Evolutionary conservation across 257 asterid species (phyloP).

Genomic region (Salvia hispanica): DNA sequence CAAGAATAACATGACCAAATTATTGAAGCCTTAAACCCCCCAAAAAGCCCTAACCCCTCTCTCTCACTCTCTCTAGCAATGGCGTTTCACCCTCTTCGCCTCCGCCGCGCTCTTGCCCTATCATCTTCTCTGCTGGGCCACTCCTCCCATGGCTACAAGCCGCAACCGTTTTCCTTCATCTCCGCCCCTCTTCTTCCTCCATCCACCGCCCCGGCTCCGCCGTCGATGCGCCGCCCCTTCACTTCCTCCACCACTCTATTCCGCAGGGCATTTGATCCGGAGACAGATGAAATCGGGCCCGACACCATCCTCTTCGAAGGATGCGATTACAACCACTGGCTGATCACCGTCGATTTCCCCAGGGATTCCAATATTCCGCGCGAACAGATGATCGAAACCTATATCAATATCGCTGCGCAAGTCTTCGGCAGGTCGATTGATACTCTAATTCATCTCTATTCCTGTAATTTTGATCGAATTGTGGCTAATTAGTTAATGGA

Average conservation of each 20-base stretch:
- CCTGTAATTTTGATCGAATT: neutral
- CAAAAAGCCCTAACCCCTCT: conserved; percentile 28
- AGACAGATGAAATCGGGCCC: conserved; percentile 62
- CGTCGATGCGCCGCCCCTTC: conserved; percentile 40
- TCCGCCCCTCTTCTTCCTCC: conserved; percentile 29
- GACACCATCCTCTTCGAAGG: conserved; percentile 95
- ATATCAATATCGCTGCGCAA: conserved; percentile 73
- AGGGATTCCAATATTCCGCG: conserved; percentile 48
- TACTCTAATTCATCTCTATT: neutral
- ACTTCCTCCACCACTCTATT: conserved; percentile 47
- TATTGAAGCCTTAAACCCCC: too few relatives aligned
- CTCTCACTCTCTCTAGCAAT: conserved; percentile 28
- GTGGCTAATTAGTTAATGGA: neutral
- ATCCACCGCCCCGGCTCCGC: conserved; percentile 29
- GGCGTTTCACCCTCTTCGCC: conserved; percentile 43
- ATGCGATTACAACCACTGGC: conserved; percentile 97
- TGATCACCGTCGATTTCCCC: conserved; percentile 78
- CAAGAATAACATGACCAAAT: too few relatives aligned
- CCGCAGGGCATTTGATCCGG: conserved; percentile 48
- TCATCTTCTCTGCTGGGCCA: conserved; percentile 42
- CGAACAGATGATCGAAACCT: conserved; percentile 74
- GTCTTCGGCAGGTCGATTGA: conserved; percentile 78
- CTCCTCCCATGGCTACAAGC: conserved; percentile 33
- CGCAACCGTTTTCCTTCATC: conserved; percentile 24
- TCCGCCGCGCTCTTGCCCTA: conserved; percentile 46